Base-by-base conservation (phyloP, 306 rosid species). In the Albizia julibrissin region DNA sequence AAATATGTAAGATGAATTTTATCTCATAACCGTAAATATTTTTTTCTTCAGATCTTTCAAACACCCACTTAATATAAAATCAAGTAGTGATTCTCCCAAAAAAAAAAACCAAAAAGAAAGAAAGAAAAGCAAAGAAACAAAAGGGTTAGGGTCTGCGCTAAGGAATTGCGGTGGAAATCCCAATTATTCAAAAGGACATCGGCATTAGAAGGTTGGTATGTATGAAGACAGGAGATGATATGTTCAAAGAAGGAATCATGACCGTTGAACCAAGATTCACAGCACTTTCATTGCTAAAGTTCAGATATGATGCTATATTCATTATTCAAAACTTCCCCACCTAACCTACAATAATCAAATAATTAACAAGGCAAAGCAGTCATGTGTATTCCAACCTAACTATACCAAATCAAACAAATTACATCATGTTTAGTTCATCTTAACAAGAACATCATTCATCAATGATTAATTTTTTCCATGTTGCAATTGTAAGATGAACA, bases 1-100 rank as follows among this genome's bases (percentile, higher is more conserved):
- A 43, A 43, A 10, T 10, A 34, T 34, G 1, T 37, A 37, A 37
- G 1, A 6, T 37, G 1, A 37, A 1, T 37, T 37, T 37, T 37
- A 37, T 6, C 1, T 37, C 8, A 1, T 34, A 5, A 37, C 0
- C 40, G 5, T 4, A 34, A 34, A 34, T 3, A 0, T 0, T 6
- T 37, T 37, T 37, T 43, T 10, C 13, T 43, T 10, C 13, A 43
- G 13, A 42, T 12, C 13, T 10, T 42, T 13, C 46, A 42, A 42
- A 11, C 13, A 10, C 47, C 13, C 47, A 43, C 13, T 10, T 1
- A 43, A 43, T 43, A 13, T 10, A 43, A 43, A 42, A 34, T 42
- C 0, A 8, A 42, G 12, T 2, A 8, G 13, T 42, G 13, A 42
- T 42, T 42, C 46, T 10, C 46, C 50, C 3, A 44, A 44, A 34